Evolutionary conservation across 2,329 filamentous ascomycete genomes (phyloP), one percentile per base, ranked within the genome.

Genomic region (Talaromyces sp.): DNA sequence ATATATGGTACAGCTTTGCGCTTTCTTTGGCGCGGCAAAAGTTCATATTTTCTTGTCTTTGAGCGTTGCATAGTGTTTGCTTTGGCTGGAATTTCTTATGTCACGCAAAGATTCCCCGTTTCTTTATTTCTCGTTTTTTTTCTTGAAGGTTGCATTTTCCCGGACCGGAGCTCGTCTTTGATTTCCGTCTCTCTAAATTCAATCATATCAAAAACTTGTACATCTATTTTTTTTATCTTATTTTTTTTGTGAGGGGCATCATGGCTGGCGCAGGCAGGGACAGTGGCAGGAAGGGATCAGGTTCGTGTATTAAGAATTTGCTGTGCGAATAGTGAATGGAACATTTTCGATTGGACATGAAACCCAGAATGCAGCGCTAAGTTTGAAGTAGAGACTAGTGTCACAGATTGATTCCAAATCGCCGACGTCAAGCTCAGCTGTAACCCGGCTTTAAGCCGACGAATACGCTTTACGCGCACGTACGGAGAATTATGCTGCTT

Each of bases 21-120:
- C 50, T 30, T 53, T 23, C 23, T 1, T 47, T 59, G 61, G 61
- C 40, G 61, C 57, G 57, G 60, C 60, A 70, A 71, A 70, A 66
- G 66, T 66, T 66, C 66, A 66, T 66, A 63, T 68, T 65, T 67
- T 72, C 67, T 66, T 69, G 65, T 71, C 74, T 68, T 72, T 73
- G 67, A 75, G 73, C 74, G 73, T 74, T 69, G 63, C 65, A 65
- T 65, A 66, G 66, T 66, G 65, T 61, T 36, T 52, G 27, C 50
- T 50, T 42, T 52, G 18, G 18, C 55, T 62, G 33, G 27, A 52
- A 50, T 61, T 63, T 65, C 61, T 65, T 57, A 56, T 61, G 58
- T 64, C 57, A 61, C 64, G 59, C 52, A 42, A 57, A 44, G 56
- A 59, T 63, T 65, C 63, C 63, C 62, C 65, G 31, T 61, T 55